Evolutionary conservation across 2,329 filamentous ascomycete species (phyloP).

Genomic region (Colletotrichum melonis): DNA sequence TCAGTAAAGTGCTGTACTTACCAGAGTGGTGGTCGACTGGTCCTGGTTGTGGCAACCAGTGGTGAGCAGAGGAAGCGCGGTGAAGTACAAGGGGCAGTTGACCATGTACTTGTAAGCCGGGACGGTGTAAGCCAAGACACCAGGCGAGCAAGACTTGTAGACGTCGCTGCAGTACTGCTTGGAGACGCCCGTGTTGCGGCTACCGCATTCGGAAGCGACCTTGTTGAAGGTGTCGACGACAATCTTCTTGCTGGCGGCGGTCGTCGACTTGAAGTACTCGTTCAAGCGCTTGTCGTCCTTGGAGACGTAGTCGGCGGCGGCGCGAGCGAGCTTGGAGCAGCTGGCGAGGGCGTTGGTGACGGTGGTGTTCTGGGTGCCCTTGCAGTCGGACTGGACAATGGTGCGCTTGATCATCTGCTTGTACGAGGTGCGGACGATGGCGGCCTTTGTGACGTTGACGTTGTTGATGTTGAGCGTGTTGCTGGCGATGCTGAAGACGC

Average conservation of each 20-base stretch:
- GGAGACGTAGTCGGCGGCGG: slow-evolving; percentile 55
- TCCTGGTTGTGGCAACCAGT: slow-evolving; percentile 62
- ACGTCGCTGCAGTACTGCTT: slow-evolving; percentile 70
- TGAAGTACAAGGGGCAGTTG: slow-evolving; percentile 72
- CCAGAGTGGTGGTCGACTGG: slow-evolving; percentile 67
- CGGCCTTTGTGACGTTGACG: slow-evolving; percentile 67
- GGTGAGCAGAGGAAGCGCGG: slow-evolving; percentile 59
- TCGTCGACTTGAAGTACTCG: slow-evolving; percentile 74
- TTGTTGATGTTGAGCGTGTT: slow-evolving; percentile 65
- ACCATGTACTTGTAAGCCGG: slow-evolving; percentile 65
- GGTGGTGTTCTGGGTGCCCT: slow-evolving; percentile 52
- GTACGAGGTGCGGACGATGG: slow-evolving; percentile 57
- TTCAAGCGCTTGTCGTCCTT: slow-evolving; percentile 45
- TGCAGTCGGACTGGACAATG: slow-evolving; percentile 61
- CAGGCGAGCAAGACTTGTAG: slow-evolving; percentile 59
- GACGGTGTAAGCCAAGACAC: slow-evolving; percentile 71
- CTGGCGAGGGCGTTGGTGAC: slow-evolving; percentile 60
- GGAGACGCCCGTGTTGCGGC: slow-evolving; percentile 59
- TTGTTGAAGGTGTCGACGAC: slow-evolving; percentile 62
- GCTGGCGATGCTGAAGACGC: slow-evolving; percentile 62
- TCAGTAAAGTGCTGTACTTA: background rate
- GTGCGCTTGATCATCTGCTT: slow-evolving; percentile 56
- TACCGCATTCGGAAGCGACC: slow-evolving; percentile 66
- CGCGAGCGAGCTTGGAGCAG: slow-evolving; percentile 61
- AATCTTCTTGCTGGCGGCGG: slow-evolving; percentile 46